phyloP scores from a whole-genome alignment of 139 green algal species.

The Tetraselmis striata region DNA sequence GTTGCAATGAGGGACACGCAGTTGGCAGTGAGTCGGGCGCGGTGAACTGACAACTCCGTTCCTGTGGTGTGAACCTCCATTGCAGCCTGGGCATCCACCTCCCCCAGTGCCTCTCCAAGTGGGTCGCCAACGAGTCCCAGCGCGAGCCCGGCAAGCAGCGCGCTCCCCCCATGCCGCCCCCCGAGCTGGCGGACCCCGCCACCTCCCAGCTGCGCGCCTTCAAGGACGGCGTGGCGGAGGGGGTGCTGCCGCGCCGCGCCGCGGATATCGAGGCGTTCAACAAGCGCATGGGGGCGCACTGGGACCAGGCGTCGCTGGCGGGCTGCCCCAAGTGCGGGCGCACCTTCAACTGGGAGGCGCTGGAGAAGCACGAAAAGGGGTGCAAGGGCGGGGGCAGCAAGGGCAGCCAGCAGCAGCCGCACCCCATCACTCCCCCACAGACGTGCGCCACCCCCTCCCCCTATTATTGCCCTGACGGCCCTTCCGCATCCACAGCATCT shows the following conservation, averaged over 20 bases:
- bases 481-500: no score
- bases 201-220: not conserved
- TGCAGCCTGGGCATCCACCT: constrained; percentile 2
- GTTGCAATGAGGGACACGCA: no score
- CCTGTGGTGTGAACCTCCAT: no score
- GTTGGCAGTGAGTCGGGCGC: no score
- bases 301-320: not conserved
- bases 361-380: constrained; percentile 1
- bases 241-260: not conserved
- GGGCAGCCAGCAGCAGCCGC: not conserved
- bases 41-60: no score
- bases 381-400: not conserved
- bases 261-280: constrained; percentile 1
- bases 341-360: constrained; percentile 4
- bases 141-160: not conserved
- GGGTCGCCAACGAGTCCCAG: not conserved
- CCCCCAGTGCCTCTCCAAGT: not conserved
- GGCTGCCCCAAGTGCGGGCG: not conserved
- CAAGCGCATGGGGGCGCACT: not conserved
- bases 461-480: no score
- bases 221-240: not conserved
- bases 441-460: no score
- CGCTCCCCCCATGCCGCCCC: not conserved
- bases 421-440: no score
- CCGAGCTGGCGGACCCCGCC: not conserved